Percentiles rank a stretch among this genome's conserved stretches.
Evolutionary conservation across 78 protist species (phyloP).

Genomic region (Dictyostelium citrinum): DNA sequence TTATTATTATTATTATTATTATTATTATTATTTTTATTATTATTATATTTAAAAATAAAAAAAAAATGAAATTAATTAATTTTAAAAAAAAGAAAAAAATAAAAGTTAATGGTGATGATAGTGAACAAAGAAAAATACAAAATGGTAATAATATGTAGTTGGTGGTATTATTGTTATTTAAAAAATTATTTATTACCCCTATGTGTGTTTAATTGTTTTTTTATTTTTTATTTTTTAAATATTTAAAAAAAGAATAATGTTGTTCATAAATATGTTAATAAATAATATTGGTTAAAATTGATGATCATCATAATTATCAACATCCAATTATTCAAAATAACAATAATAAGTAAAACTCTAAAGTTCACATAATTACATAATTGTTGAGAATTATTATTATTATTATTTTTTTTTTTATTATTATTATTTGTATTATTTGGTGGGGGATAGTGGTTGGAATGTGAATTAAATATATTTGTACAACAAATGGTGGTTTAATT

Average conservation of each 20-base stretch:
- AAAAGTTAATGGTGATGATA: neutral
- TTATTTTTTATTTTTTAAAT: neutral
- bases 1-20: neutral
- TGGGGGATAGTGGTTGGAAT: neutral
- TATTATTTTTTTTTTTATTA: neutral
- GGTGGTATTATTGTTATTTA: neutral
- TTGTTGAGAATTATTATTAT: constrained; percentile 3
- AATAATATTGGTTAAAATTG: neutral
- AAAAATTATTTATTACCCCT: neutral
- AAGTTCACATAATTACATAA: constrained; percentile 7
- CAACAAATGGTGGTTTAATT: neutral
- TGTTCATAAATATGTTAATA: neutral
- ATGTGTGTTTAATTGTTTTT: neutral
- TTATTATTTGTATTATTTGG: neutral
- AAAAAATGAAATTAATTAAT: neutral
- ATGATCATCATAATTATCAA: constrained; percentile 1
- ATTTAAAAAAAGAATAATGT: neutral
- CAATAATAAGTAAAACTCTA: constrained; percentile 1
- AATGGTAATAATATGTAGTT: neutral
- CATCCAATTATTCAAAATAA: neutral
- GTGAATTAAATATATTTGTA: neutral
- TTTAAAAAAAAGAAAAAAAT: neutral
- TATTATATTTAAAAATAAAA: neutral
- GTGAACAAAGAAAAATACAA: neutral
- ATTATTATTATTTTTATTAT: neutral